phyloP scores from a whole-genome alignment of 1,284 basidiomycete genomes.

The Xerocomus nothofagi region DNA sequence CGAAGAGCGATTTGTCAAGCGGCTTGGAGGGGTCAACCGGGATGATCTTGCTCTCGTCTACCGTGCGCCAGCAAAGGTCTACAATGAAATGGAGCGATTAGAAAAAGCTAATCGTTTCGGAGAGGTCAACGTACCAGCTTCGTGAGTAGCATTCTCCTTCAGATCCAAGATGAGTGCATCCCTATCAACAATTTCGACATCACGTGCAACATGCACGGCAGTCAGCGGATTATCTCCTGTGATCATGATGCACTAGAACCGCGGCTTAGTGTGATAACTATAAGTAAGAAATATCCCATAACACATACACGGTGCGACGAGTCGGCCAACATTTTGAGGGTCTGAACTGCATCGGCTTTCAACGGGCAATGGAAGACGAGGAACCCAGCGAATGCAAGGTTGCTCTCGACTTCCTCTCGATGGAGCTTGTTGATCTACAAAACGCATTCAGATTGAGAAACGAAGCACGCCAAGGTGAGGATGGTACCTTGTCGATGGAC shows the following conservation, averaged over 20 bases:
- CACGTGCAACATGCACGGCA: conserved; percentile 88
- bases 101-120: not conserved
- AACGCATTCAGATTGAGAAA: not conserved
- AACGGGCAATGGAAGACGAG: conserved; percentile 96
- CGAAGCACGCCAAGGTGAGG: not conserved
- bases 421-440: conserved; percentile 80
- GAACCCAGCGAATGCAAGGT: conserved; percentile 85
- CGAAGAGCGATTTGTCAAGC: conserved; percentile 74
- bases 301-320: conserved; percentile 86
- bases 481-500: conserved; percentile 61
- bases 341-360: conserved; percentile 87
- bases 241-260: conserved; percentile 91
- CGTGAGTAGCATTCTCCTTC: conserved; percentile 74
- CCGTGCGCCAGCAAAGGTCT: conserved; percentile 92
- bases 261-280: not conserved
- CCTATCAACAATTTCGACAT: conserved; percentile 94
- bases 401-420: conserved; percentile 77
- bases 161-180: conserved; percentile 90
- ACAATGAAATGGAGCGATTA: not conserved
- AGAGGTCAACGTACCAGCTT: conserved; percentile 51
- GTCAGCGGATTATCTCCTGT: conserved; percentile 97
- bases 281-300: conserved; percentile 1
- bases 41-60: conserved; percentile 86
- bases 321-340: conserved; percentile 89
- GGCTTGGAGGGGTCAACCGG: conserved; percentile 77